Conservation (phyloP, 2,329 filamentous ascomycete species). For the Hypoxylon sp. region DNA sequence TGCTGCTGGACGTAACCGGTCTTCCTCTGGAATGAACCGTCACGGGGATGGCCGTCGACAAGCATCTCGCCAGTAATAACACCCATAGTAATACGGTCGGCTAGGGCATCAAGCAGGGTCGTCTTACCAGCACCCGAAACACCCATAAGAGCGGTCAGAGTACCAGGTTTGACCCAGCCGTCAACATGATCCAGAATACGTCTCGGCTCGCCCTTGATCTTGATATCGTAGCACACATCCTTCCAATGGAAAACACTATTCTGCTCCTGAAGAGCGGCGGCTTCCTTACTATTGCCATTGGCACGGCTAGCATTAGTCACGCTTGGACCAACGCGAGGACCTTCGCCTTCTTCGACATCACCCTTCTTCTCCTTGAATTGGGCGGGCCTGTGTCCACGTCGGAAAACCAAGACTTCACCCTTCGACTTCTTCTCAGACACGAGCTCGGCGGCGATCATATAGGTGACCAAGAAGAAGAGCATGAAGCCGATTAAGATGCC, state of each 20-base stretch:
- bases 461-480: constrained; percentile 71
- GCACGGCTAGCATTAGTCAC: constrained; percentile 63
- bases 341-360: constrained; percentile 70
- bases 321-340: constrained; percentile 63
- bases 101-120: constrained; percentile 87
- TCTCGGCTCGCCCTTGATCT: constrained; percentile 82
- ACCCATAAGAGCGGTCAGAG: constrained; percentile 90
- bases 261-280: constrained; percentile 65
- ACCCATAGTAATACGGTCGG: constrained; percentile 89
- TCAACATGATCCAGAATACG: constrained; percentile 88
- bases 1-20: constrained; percentile 95
- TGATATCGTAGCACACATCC: constrained; percentile 81
- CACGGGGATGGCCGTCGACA: constrained; percentile 75
- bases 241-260: constrained; percentile 90
- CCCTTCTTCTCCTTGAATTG: constrained; percentile 73
- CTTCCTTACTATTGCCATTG: constrained; percentile 57
- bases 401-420: constrained; percentile 83
- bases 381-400: constrained; percentile 74
- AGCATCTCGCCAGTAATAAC: constrained; percentile 88
- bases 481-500: constrained; percentile 78
- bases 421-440: constrained; percentile 79
- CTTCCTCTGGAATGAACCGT: constrained; percentile 89
- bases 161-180: constrained; percentile 95
- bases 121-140: constrained; percentile 96
- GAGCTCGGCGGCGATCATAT: constrained; percentile 76